Conservation (phyloP, 1,284 basidiomycete species). For the Puccinia horiana region DNA sequence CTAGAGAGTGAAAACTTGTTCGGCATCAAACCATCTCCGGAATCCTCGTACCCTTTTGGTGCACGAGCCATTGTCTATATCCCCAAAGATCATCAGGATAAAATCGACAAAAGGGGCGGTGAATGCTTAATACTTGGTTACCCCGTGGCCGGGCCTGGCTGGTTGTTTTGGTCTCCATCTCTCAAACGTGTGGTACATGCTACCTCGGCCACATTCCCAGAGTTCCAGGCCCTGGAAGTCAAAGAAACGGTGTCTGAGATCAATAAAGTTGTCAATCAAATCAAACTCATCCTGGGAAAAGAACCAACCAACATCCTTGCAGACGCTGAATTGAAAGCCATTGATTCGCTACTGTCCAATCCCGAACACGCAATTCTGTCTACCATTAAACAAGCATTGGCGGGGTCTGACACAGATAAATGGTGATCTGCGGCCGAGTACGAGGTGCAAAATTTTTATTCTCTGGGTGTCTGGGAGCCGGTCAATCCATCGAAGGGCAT, state of each 20-base stretch:
- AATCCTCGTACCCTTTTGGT: neutral
- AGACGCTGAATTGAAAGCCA: neutral
- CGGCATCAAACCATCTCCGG: no score
- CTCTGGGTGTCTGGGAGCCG: neutral
- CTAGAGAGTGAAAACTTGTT: neutral
- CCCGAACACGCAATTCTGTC: neutral
- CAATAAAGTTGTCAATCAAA: neutral
- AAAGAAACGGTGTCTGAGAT: neutral
- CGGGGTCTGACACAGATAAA: neutral
- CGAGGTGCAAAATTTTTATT: neutral
- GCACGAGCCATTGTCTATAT: neutral
- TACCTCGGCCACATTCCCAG: neutral
- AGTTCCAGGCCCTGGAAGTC: neutral
- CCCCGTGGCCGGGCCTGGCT: neutral
- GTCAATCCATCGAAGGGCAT: neutral
- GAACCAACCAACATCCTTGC: neutral
- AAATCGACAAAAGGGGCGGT: neutral
- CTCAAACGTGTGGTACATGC: neutral
- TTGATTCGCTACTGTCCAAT: neutral
- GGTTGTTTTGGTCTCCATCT: neutral
- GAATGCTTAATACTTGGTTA: neutral
- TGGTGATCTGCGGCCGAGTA: neutral
- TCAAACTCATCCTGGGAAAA: neutral
- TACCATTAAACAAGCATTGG: neutral
- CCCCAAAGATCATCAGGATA: neutral